phyloP scores from a whole-genome alignment of 139 green algal species.

The Medakamo hakoo region DNA sequence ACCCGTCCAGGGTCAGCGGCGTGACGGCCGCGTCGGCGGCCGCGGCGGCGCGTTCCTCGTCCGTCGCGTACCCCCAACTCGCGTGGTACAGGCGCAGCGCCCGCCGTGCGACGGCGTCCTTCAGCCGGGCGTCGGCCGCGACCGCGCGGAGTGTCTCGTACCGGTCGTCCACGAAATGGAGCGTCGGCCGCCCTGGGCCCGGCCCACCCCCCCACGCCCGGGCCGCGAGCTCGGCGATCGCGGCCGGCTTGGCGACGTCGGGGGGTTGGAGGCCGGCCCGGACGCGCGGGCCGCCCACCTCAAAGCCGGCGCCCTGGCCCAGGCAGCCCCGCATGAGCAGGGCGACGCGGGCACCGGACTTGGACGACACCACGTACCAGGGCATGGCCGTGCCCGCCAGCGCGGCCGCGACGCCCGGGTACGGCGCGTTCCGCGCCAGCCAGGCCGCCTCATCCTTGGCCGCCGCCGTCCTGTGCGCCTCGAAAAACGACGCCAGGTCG shows the following conservation, averaged over 20 bases:
- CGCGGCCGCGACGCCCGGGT: constrained; percentile 23
- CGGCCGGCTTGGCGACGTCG: constrained; percentile 38
- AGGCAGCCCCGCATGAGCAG: constrained; percentile 18
- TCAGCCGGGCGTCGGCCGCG: constrained; percentile 10
- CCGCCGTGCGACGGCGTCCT: too few relatives aligned
- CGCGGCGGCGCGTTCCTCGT: constrained; percentile 17
- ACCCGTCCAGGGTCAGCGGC: constrained; percentile 20
- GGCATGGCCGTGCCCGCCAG: constrained; percentile 5
- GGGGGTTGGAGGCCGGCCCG: constrained; percentile 42
- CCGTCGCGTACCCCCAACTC: constrained; percentile 36
- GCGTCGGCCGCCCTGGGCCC: constrained; percentile 9
- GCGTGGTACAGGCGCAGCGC: constrained; percentile 39
- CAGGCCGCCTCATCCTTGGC: constrained; percentile 10
- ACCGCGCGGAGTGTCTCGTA: constrained; percentile 46
- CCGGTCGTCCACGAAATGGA: constrained; percentile 65
- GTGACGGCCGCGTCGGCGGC: constrained; percentile 16
- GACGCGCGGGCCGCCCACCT: constrained; percentile 25
- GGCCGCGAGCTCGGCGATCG: constrained; percentile 14
- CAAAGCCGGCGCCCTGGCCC: constrained; percentile 17
- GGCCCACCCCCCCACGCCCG: constrained; percentile 15
- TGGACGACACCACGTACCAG: constrained; percentile 11
- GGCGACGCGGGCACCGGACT: constrained; percentile 7
- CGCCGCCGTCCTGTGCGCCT: constrained; percentile 20
- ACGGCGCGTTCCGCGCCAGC: constrained; percentile 22
- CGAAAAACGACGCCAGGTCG: constrained; percentile 23